A percentile compares a stretch with the other conserved stretches of the same genome.
These are phyloP conservation scores for Musa acuminata DNA, from an alignment of 176 grass and related monocot species.

Conservation along the genomic window DNA sequence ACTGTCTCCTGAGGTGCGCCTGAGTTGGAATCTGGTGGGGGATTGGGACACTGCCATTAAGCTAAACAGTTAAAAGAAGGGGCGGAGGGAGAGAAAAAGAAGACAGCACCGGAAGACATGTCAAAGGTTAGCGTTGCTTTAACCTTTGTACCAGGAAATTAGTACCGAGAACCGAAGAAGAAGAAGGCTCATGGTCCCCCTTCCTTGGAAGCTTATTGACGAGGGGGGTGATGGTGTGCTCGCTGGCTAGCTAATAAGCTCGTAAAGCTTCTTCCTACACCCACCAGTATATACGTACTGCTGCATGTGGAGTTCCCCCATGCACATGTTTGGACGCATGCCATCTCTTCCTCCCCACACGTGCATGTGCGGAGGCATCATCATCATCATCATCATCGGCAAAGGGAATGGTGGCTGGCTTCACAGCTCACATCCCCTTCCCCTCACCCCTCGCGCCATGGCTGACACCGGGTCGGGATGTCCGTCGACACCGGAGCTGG, in stretches of 20 bases:
- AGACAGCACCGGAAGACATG: background rate
- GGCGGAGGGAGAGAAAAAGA: background rate
- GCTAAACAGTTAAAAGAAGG: background rate
- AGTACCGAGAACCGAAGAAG: background rate
- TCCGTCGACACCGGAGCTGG: conserved; percentile 8
- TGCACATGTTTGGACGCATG: background rate
- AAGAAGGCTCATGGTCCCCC: background rate
- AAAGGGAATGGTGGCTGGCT: background rate
- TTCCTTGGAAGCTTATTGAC: too few species aligned
- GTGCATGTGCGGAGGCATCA: background rate
- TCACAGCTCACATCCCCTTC: background rate
- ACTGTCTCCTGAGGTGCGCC: background rate
- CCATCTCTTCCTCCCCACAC: background rate
- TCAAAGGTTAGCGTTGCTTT: background rate
- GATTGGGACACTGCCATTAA: background rate
- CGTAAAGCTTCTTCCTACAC: background rate
- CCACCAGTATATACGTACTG: background rate
- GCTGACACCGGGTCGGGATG: conserved; percentile 10
- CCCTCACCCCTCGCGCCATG: background rate
- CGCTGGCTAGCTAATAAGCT: background rate
- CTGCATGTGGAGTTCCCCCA: background rate
- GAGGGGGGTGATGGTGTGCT: too few species aligned
- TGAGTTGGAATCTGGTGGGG: background rate
- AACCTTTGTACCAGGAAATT: too few species aligned
- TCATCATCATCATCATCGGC: background rate